Evolutionary conservation across 352 stramenopile genomes (phyloP), one percentile per base, ranked within the genome.

Genomic region (Phytopythium chamaehyphon): DNA sequence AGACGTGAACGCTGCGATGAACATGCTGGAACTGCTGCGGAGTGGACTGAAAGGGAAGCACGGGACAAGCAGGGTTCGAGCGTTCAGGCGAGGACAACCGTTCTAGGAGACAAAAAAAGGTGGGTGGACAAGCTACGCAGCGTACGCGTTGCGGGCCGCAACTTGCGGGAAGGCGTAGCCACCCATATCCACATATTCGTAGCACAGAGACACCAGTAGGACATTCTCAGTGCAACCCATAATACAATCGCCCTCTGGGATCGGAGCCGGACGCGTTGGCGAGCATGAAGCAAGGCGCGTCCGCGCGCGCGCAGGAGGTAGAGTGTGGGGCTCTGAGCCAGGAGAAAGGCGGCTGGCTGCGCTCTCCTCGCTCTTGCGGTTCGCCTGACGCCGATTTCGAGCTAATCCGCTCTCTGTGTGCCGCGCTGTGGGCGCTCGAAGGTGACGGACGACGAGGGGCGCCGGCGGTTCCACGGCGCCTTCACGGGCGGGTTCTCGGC

Each of bases 401-500:
- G 28, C 28, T 33, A 33, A 33, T 12, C 16, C 8, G 7, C 26
- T 5, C n/a, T 22, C 3, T 44, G 16, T 21, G 9, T 22, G 28
- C 7, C 12, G n/a, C 12, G 9, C 23, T 38, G 14, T 35, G 15
- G 40, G 14, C 47, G 19, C 7, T 5, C 28, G 22, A 47, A 91
- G 78, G 82, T 87, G 43, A 87, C 74, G 14, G 82, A 93, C 46
- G 76, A 68, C 2, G 66, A 93, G 53, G 82, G 82, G 3, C 76
- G 79, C 14, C 65, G 82, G 42, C 78, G 90, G 47, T 97, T 98
- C 69, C 90, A 98, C 65, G 92, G 92, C 52, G 93, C 93, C 14
- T 98, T 98, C 69, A 97, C 89, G 1, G 91, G 91, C 46, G 93
- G 93, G 24, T 98, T 96, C 67, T 96, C 86, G 10, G 91, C 93